Conservation (phyloP, 805 yeast species). For the Ogataea pignaliae region DNA sequence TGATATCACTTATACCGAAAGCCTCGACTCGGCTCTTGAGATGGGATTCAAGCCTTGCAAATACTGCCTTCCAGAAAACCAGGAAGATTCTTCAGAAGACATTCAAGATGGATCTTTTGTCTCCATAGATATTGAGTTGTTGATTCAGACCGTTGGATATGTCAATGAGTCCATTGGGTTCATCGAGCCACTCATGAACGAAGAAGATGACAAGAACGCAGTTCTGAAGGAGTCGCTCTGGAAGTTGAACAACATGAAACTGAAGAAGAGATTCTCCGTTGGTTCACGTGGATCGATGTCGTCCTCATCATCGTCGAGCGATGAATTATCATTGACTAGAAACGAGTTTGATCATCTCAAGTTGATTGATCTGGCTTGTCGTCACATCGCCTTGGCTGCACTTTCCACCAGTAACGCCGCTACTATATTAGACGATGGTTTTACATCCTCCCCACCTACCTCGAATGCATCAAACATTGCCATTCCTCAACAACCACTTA, state of each 20-base stretch:
- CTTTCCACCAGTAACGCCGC: slow-evolving; percentile 21
- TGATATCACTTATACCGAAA: slow-evolving; percentile 43
- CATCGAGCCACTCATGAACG: slow-evolving; percentile 45
- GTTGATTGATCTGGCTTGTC: slow-evolving; percentile 72
- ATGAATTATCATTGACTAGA: slow-evolving; percentile 36
- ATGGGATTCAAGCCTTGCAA: slow-evolving; percentile 49
- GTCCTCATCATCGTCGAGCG: slow-evolving; percentile 10
- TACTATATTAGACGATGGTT: slow-evolving; percentile 4
- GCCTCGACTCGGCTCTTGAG: slow-evolving; percentile 37
- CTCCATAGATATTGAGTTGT: slow-evolving; percentile 40
- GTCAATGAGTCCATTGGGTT: slow-evolving; percentile 59
- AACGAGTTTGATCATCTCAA: slow-evolving; percentile 67
- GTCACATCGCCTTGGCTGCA: slow-evolving; percentile 80
- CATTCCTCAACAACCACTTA: slow-evolving; percentile 19
- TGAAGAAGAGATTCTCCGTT: slow-evolving; percentile 18
- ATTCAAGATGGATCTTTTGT: slow-evolving; percentile 28
- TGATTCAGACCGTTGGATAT: slow-evolving; percentile 45
- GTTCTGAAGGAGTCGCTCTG: slow-evolving; percentile 14
- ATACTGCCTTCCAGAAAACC: slow-evolving; percentile 47
- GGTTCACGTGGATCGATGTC: slow-evolving; percentile 13
- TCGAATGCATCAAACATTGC: slow-evolving; percentile 6
- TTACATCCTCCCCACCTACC: slow-evolving; percentile 5
- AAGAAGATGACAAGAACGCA: slow-evolving; percentile 37
- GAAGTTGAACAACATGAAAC: slow-evolving; percentile 7
- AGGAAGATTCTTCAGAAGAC: slow-evolving; percentile 12